A percentile compares a stretch with the other conserved stretches of the same genome.
Evolutionary conservation across 495 filamentous ascomycete species (phyloP).

Genomic region (Apiosordaria backusii): DNA sequence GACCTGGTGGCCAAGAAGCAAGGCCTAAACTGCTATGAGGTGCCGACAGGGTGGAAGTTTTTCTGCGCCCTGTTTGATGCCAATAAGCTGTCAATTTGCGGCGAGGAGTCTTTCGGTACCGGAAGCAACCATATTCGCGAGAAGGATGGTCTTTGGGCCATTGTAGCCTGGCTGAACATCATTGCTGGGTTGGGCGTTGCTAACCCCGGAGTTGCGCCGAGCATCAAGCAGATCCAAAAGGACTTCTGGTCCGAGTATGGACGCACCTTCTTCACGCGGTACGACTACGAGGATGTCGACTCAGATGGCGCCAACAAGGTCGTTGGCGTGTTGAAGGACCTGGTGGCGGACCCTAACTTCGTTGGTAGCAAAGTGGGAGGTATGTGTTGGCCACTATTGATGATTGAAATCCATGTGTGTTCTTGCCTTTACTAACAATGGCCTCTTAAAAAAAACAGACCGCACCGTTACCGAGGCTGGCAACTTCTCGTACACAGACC

Average conservation of each 20-base stretch:
- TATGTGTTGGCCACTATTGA: conserved; percentile 26
- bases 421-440: background rate
- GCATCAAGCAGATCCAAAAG: conserved; percentile 90
- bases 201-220: conserved; percentile 68
- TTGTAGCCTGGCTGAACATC: conserved; percentile 97
- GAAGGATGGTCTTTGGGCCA: conserved; percentile 97
- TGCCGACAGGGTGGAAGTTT: conserved; percentile 99
- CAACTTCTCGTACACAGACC: conserved; percentile 95
- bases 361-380: conserved; percentile 76
- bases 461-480: conserved; percentile 84
- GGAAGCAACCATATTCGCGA: conserved; percentile 99
- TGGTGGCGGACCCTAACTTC: conserved; percentile 65
- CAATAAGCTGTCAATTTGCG: conserved; percentile 97
- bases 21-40: conserved; percentile 89
- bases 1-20: conserved; percentile 94
- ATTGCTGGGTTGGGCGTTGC: conserved; percentile 90
- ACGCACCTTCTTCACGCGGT: conserved; percentile 97
- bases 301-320: conserved; percentile 86
- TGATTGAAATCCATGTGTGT: background rate
- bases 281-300: conserved; percentile 95
- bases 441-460: conserved; percentile 32
- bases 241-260: conserved; percentile 98
- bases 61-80: conserved; percentile 98
- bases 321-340: conserved; percentile 67
- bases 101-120: conserved; percentile 96